These are phyloP conservation scores for Magnolia sinica DNA, from an alignment of 164 flowering plant genomes.

Conservation along the genomic window DNA sequence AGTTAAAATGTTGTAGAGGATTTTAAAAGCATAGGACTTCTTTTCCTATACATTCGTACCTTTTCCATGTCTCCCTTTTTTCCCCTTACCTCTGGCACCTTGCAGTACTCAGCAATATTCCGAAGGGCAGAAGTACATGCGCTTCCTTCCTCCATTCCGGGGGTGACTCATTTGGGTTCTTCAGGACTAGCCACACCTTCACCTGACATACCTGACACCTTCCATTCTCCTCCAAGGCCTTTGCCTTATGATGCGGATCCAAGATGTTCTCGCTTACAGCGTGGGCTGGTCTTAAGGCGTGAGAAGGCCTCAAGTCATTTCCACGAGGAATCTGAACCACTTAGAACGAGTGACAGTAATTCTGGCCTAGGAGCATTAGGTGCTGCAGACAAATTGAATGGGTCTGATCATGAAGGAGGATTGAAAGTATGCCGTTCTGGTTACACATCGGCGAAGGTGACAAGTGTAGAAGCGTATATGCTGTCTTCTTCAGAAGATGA, in stretches of 20 bases:
- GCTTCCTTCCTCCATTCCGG: slow-evolving; percentile 59
- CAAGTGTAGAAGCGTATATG: slow-evolving; percentile 38
- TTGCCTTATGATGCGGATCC: slow-evolving; percentile 92
- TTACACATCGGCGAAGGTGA: slow-evolving; percentile 38
- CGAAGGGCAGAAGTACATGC: slow-evolving; percentile 61
- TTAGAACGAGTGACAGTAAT: slow-evolving; percentile 47
- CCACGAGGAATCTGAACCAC: slow-evolving; percentile 78
- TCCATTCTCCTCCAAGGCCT: slow-evolving; percentile 89
- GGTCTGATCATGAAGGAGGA: slow-evolving; percentile 47
- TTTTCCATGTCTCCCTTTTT: not conserved
- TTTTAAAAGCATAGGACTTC: not conserved
- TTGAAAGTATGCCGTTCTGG: slow-evolving; percentile 46
- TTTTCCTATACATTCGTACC: not conserved
- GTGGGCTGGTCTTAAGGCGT: slow-evolving; percentile 63
- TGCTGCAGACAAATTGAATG: slow-evolving; percentile 58
- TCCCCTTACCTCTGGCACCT: not conserved
- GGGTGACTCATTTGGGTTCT: slow-evolving; percentile 54
- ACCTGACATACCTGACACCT: slow-evolving; percentile 60
- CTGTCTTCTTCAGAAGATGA: slow-evolving; percentile 84
- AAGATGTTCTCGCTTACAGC: slow-evolving; percentile 58
- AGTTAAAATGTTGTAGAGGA: no score
- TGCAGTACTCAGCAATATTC: slow-evolving; percentile 72
- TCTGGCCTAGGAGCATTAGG: slow-evolving; percentile 39
- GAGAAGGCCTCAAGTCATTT: slow-evolving; percentile 91
- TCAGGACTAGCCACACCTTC: slow-evolving; percentile 29